Base-by-base conservation (phyloP, 306 rosid species). In the Cercis canadensis region DNA sequence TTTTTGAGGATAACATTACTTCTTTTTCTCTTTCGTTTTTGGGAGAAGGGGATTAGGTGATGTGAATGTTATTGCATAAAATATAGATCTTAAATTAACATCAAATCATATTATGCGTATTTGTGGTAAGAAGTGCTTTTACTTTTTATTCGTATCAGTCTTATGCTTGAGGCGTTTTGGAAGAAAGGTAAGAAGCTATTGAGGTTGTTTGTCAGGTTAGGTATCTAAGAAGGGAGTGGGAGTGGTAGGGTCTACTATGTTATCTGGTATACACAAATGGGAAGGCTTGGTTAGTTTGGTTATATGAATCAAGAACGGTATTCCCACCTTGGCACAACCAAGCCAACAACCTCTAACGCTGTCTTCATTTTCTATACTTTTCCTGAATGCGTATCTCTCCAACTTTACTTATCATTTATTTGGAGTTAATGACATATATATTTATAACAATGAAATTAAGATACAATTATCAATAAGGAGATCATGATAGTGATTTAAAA, bases 221-320 rank as follows among this genome's bases (percentile, higher is more conserved):
- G 65, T 62, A 65, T 58, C 65, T 54, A 6, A 50, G 82, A 44
- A 36, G 61, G 75, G 41, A 63, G 75, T 79, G 72, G 85, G 81
- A 70, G 65, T 51, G 65, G 86, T 87, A 80, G 95, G 89, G 81
- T 78, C 85, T 75, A n/a, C 11, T 44, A 55, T 59, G 49, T 73
- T 68, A 66, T 75, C 59, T 62, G 78, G 57, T 72, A 18, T 37
- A 51, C 46, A 43, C 11, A 53, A 77, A 76, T 77, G 47, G 70
- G 59, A 72, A 59, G 74, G 61, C 86, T 80, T 75, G 19, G 77
- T 77, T 79, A 75, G 88, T 89, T 80, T 78, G 89, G 83, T 74
- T 24, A 24, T 24, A 24, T 24, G 29, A 24, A 24, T 3, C 29
- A 52, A 66, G 57, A 67, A 63, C 58, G 73, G 34, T 47, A 56